Percentiles rank a stretch among this genome's conserved stretches.
phyloP scores from a whole-genome alignment of 129 eudicot genomes.

The Ambrosia artemisiifolia region DNA sequence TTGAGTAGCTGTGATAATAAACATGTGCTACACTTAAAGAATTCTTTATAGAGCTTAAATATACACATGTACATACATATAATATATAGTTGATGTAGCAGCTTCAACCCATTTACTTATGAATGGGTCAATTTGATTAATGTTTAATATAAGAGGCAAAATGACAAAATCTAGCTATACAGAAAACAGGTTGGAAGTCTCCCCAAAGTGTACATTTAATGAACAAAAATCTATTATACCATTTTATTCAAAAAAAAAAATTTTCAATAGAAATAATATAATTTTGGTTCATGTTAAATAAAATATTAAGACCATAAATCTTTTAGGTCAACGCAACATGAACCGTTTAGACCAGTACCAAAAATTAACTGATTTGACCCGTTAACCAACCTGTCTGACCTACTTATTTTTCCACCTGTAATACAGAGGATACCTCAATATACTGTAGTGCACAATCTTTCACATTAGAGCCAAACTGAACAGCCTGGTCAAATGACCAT shows the following conservation, averaged over 20 bases:
- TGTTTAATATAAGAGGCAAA: neutral
- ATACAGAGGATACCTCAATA: constrained; percentile 59
- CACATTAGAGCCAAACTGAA: constrained; percentile 55
- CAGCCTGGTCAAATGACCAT: constrained; percentile 76
- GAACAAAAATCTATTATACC: neutral
- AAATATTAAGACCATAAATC: neutral
- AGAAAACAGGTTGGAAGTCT: too few species aligned
- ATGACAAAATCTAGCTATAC: neutral
- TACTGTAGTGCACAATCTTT: constrained; percentile 65
- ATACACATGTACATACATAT: neutral
- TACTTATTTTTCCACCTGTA: neutral
- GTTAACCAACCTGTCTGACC: neutral
- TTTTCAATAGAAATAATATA: neutral
- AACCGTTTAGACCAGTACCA: neutral
- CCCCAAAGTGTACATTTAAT: neutral
- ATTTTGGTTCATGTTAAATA: neutral
- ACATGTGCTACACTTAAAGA: neutral
- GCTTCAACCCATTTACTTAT: neutral
- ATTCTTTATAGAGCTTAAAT: constrained; percentile 5
- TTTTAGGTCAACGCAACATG: neutral
- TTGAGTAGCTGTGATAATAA: constrained; percentile 2
- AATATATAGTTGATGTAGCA: neutral
- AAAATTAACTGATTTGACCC: neutral
- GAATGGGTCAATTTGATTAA: neutral
- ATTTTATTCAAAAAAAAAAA: neutral